Percentiles rank a stretch among this genome's conserved stretches.
Conservation (phyloP, 2,329 filamentous ascomycete genomes). For the Fusarium goolgardi region DNA sequence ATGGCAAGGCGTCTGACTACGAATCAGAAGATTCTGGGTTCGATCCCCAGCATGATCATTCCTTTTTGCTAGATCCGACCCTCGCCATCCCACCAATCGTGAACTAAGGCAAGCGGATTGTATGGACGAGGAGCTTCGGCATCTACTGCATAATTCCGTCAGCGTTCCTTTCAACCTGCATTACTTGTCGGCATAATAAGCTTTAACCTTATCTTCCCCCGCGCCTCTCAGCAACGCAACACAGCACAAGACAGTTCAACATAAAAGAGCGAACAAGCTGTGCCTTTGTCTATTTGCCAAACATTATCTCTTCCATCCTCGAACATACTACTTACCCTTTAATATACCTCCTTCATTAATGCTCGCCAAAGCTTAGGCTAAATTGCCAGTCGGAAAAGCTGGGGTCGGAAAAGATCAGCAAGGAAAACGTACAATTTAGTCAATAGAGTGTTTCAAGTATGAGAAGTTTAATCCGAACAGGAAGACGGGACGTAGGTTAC, state of each 20-base stretch:
- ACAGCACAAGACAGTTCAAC: neutral
- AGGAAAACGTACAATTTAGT: constrained; percentile 1
- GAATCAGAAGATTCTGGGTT: constrained; percentile 41
- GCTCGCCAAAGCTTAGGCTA: constrained; percentile 1
- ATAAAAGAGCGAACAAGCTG: accelerated
- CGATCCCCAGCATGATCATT: constrained; percentile 38
- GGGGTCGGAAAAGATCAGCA: constrained; percentile 18
- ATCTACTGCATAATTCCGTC: neutral
- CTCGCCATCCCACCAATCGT: no score
- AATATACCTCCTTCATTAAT: neutral
- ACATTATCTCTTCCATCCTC: neutral
- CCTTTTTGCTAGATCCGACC: neutral
- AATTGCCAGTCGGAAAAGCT: neutral
- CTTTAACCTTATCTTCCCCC: neutral
- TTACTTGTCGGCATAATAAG: neutral
- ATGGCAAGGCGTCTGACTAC: constrained; percentile 40
- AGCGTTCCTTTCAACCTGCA: neutral
- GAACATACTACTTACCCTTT: neutral
- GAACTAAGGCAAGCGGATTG: neutral
- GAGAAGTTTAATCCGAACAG: constrained; percentile 9
- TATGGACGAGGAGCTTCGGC: no score
- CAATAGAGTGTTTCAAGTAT: constrained; percentile 12
- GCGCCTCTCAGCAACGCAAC: neutral
- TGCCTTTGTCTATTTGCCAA: accelerated
- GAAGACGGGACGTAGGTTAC: constrained; percentile 4